phyloP scores from a whole-genome alignment of 495 filamentous ascomycete species.

The Hyphodiscus hymeniophilus region DNA sequence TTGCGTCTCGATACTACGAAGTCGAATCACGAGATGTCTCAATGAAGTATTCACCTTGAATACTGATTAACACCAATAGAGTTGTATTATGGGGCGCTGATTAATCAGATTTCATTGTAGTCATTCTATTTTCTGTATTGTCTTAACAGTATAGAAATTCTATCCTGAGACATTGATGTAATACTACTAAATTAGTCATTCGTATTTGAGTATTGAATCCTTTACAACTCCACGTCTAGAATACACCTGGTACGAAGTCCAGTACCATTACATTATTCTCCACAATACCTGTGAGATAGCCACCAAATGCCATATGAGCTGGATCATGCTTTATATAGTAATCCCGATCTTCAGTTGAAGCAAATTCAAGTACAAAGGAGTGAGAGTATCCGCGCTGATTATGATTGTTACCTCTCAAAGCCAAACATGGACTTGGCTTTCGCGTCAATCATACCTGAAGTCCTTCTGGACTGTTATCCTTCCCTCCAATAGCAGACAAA shows the following conservation, averaged over 20 bases:
- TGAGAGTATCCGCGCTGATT: slow-evolving; percentile 33
- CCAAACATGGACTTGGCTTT: not conserved
- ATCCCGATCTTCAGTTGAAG: slow-evolving; percentile 42
- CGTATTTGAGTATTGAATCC: too few relatives aligned
- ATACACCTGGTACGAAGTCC: slow-evolving; percentile 28
- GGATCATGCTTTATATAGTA: slow-evolving; percentile 45
- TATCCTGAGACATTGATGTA: too few relatives aligned
- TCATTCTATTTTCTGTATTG: too few relatives aligned
- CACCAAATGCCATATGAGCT: slow-evolving; percentile 37
- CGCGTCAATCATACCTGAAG: slow-evolving; percentile 47
- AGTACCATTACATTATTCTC: slow-evolving; percentile 33
- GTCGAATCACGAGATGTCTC: too few relatives aligned
- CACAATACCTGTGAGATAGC: slow-evolving; percentile 21
- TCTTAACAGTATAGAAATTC: too few relatives aligned
- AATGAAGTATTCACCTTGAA: too few relatives aligned
- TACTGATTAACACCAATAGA: too few relatives aligned
- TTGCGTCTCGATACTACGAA: too few relatives aligned
- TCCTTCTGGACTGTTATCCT: slow-evolving; percentile 55
- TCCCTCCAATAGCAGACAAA: slow-evolving; percentile 46
- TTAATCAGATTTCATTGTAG: too few relatives aligned
- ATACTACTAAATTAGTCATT: too few relatives aligned
- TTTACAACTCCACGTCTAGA: too few relatives aligned
- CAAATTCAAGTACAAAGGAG: slow-evolving; percentile 55
- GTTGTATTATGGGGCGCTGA: too few relatives aligned
- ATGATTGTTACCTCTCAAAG: not conserved